phyloP scores from a whole-genome alignment of 2,329 filamentous ascomycete genomes.

The Septoria petroselini region DNA sequence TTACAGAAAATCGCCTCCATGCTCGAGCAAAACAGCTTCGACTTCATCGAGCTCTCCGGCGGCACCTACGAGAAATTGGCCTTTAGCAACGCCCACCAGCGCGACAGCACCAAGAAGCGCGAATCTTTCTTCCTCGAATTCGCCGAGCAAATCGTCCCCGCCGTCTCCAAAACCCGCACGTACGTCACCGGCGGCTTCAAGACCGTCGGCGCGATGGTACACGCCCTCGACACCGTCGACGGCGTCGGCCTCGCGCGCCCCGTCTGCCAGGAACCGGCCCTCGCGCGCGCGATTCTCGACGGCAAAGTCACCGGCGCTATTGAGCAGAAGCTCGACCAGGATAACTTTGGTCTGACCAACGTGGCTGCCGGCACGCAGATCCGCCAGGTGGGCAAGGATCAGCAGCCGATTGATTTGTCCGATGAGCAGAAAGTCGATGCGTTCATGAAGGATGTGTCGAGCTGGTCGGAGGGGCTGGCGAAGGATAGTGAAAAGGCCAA shows the following conservation, averaged over 20 bases:
- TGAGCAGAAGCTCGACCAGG: conserved; percentile 44
- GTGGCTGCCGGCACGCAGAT: conserved; percentile 53
- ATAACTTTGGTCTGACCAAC: conserved; percentile 52
- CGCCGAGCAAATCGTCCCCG: conserved; percentile 53
- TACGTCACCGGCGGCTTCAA: conserved; percentile 61
- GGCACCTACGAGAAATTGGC: conserved; percentile 58
- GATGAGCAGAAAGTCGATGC: conserved; percentile 47
- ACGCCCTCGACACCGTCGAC: conserved; percentile 55
- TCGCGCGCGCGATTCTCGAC: conserved; percentile 47
- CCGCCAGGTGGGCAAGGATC: conserved; percentile 52
- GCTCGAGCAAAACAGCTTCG: conserved; percentile 51
- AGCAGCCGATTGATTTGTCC: conserved; percentile 54
- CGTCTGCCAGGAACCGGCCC: conserved; percentile 50
- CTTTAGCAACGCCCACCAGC: conserved; percentile 51
- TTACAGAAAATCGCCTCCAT: not conserved
- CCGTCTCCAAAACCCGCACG: conserved; percentile 52
- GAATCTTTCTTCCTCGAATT: conserved; percentile 58
- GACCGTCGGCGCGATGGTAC: conserved; percentile 56
- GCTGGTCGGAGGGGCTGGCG: conserved; percentile 38
- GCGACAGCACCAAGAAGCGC: conserved; percentile 53
- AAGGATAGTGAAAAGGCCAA: conserved; percentile 26
- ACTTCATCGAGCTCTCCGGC: conserved; percentile 59
- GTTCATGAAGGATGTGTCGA: conserved; percentile 50
- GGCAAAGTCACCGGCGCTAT: conserved; percentile 51
- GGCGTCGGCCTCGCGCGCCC: conserved; percentile 59